Evolutionary conservation across 306 rosid genomes (phyloP), one percentile per base, ranked within the genome.

Genomic region (Prunus persica): DNA sequence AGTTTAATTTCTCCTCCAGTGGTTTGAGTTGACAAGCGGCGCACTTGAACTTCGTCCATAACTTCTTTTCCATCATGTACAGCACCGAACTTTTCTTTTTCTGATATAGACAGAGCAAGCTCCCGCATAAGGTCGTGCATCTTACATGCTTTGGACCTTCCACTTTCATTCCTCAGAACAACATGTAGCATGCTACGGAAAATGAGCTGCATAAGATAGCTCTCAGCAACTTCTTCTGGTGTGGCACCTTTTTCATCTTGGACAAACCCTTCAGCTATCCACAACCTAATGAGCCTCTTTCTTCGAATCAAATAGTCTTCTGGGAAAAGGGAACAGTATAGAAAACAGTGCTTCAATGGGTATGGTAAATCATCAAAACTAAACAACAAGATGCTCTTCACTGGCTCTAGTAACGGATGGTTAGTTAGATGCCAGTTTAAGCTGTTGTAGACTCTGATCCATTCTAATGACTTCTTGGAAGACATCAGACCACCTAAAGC

Each of bases 71-170:
- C 56, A 38, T 65, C 73, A 55, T 55, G 18, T 7, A 65, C 12
- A 43, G 52, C 57, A 9, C 75, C 49, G 2, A 74, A 27, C 3
- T 63, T 80, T 20, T 73, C 83, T 28, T 18, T 73, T 47, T 73
- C 74, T n/a, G 70, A 74, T 1, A 2, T 57, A 0, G 65, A 45
- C 5, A 67, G 51, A 20, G 83, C 71, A 73, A 79, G 67, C 56
- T 79, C 79, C n/a, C 79, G 16, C 65, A 74, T 34, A 34, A 80
- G 78, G 41, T 79, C 78, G 28, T 79, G 82, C 82, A 79, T 64
- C 61, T 72, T 79, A 56, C 78, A 79, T 14, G 41, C 15, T 12
- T 63, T 52, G 2, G 57, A 65, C 10, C 64, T 58, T 24, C 5
- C 16, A 3, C 30, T 58, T 24, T 1, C 15, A 58, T 12, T 8